Percentiles rank a stretch among this genome's conserved stretches.
These are phyloP conservation scores for Pichia sp. DNA, from an alignment of 1,139 yeast genomes.

Conservation along the genomic window DNA sequence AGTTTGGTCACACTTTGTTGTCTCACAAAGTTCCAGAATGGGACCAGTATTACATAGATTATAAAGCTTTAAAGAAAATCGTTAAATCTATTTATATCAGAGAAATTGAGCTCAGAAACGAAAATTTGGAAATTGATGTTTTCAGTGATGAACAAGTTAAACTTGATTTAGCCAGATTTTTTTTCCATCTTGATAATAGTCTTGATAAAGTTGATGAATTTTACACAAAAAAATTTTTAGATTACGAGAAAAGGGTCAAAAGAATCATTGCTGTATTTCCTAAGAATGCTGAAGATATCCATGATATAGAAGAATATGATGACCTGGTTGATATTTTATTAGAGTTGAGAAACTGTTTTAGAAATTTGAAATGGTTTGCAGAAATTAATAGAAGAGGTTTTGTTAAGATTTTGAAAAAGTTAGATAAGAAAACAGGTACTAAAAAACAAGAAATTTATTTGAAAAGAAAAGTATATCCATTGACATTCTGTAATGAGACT, in stretches of 20 bases:
- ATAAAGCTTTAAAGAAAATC: constrained; percentile 74
- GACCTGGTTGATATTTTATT: constrained; percentile 71
- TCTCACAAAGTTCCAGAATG: constrained; percentile 93
- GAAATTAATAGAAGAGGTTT: constrained; percentile 90
- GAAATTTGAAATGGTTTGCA: constrained; percentile 89
- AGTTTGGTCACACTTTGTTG: constrained; percentile 75
- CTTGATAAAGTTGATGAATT: constrained; percentile 77
- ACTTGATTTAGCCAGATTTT: constrained; percentile 54
- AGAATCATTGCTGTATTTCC: constrained; percentile 34
- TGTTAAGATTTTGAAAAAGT: constrained; percentile 78
- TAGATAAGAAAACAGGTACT: constrained; percentile 79
- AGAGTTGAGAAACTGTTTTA: constrained; percentile 68
- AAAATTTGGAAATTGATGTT: constrained; percentile 18
- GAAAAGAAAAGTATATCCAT: constrained; percentile 61
- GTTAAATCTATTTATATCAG: constrained; percentile 47
- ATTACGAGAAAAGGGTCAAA: constrained; percentile 63
- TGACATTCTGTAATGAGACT: constrained; percentile 69
- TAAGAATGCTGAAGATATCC: constrained; percentile 14
- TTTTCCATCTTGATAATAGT: constrained; percentile 72
- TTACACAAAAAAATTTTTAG: constrained; percentile 64
- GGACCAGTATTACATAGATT: constrained; percentile 73
- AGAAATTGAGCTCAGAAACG: constrained; percentile 26
- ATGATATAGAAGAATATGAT: constrained; percentile 63
- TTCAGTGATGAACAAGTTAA: constrained; percentile 36
- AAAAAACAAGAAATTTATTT: constrained; percentile 62